Evolutionary conservation across 495 filamentous ascomycete genomes (phyloP), one percentile per base, ranked within the genome.

Genomic region (Lineolata rhizophorae): DNA sequence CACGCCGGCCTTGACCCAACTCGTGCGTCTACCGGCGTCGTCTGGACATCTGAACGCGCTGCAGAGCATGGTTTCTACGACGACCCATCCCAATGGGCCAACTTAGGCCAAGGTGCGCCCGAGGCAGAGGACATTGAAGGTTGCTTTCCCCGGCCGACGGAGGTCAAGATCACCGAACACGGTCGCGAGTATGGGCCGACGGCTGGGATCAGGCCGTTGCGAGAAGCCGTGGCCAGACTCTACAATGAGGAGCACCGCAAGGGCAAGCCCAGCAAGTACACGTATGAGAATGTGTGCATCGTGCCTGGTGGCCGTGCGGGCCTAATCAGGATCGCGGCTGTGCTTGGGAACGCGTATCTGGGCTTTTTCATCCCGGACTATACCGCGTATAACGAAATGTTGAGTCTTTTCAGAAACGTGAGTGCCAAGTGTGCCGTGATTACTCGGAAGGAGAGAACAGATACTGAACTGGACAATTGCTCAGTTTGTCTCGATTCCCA

Each of bases 201-300:
- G 2, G 77, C 84, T 12, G 85, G 85, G 46, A 93, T 93, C 62
- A 91, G 78, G 62, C 70, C 77, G 15, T 60, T 95, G 35, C 63
- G 85, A 31, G 72, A 77, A 37, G 85, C 85, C 10, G 81, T 95
- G n/a, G 85, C 85, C 20, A 64, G 68, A 31, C 64, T 95, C 35
- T 95, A 95, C 61, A 94, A 95, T 46, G 72, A 69, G 46, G 81
- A 91, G 52, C 83, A 93, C 46, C 71, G 85, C 27, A 58, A 84
- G 53, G 79, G 76, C 36, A 83, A 87, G 55, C 57, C 62, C n/a
- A 84, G 76, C 49, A 62, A 91, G 53, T 94, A 95, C 49, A 83
- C 76, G n/a, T 92, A 81, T 75, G 85, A 94, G 57, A 94, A 95
- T 54, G 85, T 94, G n/a, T 83, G 78, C 53, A 90, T 95, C 47